Evolutionary conservation across 768 basidiomycete species (phyloP).

Genomic region (Lyophyllum semitale): DNA sequence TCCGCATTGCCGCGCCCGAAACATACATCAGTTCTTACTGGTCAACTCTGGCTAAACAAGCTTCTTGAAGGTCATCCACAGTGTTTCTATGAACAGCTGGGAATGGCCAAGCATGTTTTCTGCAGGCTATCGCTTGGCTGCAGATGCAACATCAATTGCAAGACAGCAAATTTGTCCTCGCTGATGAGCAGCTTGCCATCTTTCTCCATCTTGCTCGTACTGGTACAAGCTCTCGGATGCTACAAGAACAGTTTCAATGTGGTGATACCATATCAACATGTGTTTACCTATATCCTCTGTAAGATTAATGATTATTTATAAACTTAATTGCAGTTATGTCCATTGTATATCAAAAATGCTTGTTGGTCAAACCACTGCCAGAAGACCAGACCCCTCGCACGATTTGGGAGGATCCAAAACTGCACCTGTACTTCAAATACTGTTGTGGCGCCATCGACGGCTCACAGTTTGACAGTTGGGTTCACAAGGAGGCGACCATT

Average conservation of each 20-base stretch:
- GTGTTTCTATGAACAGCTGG: slow-evolving; percentile 23
- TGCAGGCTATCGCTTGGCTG: slow-evolving; percentile 25
- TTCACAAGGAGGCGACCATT: slow-evolving; percentile 11
- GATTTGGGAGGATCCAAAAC: slow-evolving; percentile 28
- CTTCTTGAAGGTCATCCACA: slow-evolving; percentile 23
- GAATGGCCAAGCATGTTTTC: slow-evolving; percentile 30
- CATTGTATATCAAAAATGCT: slow-evolving; percentile 19
- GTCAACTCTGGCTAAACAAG: slow-evolving; percentile 25
- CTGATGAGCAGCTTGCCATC: slow-evolving; percentile 39
- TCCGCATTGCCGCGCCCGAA: too few relatives aligned
- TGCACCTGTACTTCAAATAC: slow-evolving; percentile 33
- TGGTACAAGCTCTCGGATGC: slow-evolving; percentile 23
- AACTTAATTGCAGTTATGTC: slow-evolving; percentile 23
- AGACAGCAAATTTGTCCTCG: slow-evolving; percentile 21
- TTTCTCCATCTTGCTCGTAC: slow-evolving; percentile 32
- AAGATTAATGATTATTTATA: too few relatives aligned
- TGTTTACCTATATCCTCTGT: too few relatives aligned
- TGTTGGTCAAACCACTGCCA: neutral
- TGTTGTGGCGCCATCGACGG: slow-evolving; percentile 36
- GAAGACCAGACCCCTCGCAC: slow-evolving; percentile 15
- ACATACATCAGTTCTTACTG: slow-evolving; percentile 26
- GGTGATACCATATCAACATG: slow-evolving; percentile 39
- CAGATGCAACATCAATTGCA: slow-evolving; percentile 16
- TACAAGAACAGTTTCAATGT: slow-evolving; percentile 39
- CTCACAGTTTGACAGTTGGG: slow-evolving; percentile 26